Evolutionary conservation across 805 yeast genomes (phyloP).

Genomic region (Candida endomychidarum): DNA sequence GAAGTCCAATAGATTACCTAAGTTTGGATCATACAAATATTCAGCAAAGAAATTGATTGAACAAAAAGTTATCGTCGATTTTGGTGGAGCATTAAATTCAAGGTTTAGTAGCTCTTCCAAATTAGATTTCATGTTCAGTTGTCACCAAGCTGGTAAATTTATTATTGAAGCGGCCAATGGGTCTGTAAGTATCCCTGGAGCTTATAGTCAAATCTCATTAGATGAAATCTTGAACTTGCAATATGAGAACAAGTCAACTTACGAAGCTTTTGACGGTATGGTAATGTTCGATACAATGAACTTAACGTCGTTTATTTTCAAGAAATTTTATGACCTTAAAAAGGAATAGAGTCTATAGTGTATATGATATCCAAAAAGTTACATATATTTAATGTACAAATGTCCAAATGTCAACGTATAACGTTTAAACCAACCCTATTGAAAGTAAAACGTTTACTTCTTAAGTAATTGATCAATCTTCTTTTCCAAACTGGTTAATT

Average conservation of each 20-base stretch:
- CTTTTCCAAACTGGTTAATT: conserved; percentile 54
- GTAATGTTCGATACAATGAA: conserved; percentile 68
- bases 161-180: conserved; percentile 75
- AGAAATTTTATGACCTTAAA: conserved; percentile 66
- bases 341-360: conserved; percentile 19
- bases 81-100: conserved; percentile 49
- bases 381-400: conserved; percentile 4
- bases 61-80: conserved; percentile 61
- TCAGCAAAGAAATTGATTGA: conserved; percentile 74
- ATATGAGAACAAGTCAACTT: conserved; percentile 57
- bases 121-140: conserved; percentile 70
- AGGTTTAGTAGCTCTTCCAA: conserved; percentile 55
- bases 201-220: conserved; percentile 57
- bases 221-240: conserved; percentile 74
- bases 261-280: conserved; percentile 64
- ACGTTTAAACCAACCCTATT: too few species aligned
- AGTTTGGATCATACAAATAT: conserved; percentile 76
- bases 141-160: conserved; percentile 72
- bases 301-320: conserved; percentile 67
- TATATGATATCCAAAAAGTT: neutral
- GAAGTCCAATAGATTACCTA: conserved; percentile 64
- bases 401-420: too few species aligned
- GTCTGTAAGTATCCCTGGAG: conserved; percentile 61
- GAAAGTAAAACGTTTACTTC: conserved; percentile 30
- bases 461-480: conserved; percentile 57